These are phyloP conservation scores for Groenewaldozyma sp. DNA, from an alignment of 1,139 yeast genomes.

Conservation along the genomic window DNA sequence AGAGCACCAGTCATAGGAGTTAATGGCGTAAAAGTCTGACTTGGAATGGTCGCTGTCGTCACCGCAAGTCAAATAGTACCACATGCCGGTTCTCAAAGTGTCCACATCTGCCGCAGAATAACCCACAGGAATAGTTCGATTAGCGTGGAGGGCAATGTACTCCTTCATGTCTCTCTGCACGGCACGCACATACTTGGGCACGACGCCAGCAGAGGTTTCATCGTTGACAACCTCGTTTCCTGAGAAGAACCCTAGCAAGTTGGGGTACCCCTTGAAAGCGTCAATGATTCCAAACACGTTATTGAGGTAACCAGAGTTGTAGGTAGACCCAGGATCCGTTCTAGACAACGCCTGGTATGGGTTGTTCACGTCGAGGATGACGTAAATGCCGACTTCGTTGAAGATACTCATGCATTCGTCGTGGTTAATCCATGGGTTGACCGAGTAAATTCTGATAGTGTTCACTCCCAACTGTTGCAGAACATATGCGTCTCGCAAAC, in stretches of 20 bases:
- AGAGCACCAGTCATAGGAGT: conserved; percentile 86
- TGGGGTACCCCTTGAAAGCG: conserved; percentile 72
- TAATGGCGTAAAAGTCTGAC: conserved; percentile 84
- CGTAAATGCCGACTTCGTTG: conserved; percentile 81
- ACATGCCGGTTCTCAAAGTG: conserved; percentile 61
- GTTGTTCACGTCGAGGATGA: conserved; percentile 78
- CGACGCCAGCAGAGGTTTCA: conserved; percentile 48
- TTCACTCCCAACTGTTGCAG: conserved; percentile 73
- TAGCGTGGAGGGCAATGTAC: conserved; percentile 58
- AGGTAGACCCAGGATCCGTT: conserved; percentile 58
- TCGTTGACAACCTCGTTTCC: conserved; percentile 93
- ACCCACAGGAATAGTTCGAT: conserved; percentile 80
- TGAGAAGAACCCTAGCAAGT: conserved; percentile 81
- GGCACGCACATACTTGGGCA: conserved; percentile 70
- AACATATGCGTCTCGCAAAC: conserved; percentile 73
- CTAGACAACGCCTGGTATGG: conserved; percentile 69
- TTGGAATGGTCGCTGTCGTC: conserved; percentile 44
- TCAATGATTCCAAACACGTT: conserved; percentile 79
- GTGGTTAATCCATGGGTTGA: conserved; percentile 72
- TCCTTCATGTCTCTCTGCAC: conserved; percentile 85
- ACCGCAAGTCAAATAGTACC: conserved; percentile 74
- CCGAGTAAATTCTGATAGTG: conserved; percentile 48
- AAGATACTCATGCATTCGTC: conserved; percentile 81
- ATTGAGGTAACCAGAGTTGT: conserved; percentile 55
- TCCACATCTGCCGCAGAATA: conserved; percentile 86